These are phyloP conservation scores for Sporisorium exsertum DNA, from an alignment of 1,284 basidiomycete species.

Conservation along the genomic window DNA sequence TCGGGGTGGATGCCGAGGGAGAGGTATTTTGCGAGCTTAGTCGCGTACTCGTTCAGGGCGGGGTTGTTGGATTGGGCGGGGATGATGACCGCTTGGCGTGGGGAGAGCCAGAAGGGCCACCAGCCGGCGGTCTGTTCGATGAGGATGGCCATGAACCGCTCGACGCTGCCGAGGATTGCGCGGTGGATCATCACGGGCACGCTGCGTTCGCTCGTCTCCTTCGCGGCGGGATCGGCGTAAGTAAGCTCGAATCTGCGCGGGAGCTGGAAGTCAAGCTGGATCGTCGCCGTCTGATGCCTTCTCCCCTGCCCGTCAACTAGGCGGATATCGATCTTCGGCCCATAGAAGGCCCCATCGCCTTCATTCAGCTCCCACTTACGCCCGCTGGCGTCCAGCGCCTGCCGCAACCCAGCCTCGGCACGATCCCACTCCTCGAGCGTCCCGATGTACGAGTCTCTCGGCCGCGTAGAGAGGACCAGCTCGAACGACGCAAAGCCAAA, in stretches of 20 bases:
- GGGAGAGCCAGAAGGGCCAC: constrained; percentile 68
- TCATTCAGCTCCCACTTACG: constrained; percentile 58
- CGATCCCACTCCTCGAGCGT: constrained; percentile 57
- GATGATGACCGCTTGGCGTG: constrained; percentile 63
- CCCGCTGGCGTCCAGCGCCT: constrained; percentile 55
- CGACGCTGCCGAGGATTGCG: constrained; percentile 67
- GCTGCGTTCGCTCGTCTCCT: constrained; percentile 10
- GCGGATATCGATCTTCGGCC: constrained; percentile 68
- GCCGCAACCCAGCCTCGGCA: constrained; percentile 55
- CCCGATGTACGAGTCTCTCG: constrained; percentile 55
- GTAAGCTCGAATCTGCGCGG: constrained; percentile 62
- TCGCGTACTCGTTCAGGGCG: constrained; percentile 36
- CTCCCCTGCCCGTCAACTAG: constrained; percentile 63
- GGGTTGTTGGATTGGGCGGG: constrained; percentile 38
- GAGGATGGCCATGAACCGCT: constrained; percentile 67
- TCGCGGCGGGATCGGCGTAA: constrained; percentile 46
- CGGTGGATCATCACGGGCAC: constrained; percentile 68
- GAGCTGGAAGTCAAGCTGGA: constrained; percentile 68
- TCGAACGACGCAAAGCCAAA: constrained; percentile 66
- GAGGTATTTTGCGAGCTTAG: constrained; percentile 37
- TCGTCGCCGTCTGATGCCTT: constrained; percentile 67
- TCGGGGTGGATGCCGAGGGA: constrained; percentile 32
- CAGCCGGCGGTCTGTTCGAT: constrained; percentile 63
- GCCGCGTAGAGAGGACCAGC: constrained; percentile 66
- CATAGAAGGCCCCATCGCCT: constrained; percentile 68